Evolutionary conservation across 441 rosid species (phyloP), one percentile per base, ranked within the genome.

Genomic region (Viola pubescens): DNA sequence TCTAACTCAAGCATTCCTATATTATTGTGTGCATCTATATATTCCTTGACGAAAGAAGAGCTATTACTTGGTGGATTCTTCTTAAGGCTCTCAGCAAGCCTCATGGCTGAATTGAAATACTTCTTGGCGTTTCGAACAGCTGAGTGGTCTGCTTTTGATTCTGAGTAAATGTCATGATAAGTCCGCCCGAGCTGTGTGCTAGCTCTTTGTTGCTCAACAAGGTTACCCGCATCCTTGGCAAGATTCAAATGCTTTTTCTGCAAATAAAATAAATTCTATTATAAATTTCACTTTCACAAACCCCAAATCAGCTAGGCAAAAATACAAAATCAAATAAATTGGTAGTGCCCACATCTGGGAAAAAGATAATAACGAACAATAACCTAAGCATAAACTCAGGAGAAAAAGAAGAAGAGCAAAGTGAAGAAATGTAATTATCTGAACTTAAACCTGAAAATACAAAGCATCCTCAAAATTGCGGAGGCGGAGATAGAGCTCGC

Each of bases 151-250:
- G 78, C 83, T 5, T 83, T 82, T 45, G 90, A 81, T 62, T 52
- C 78, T 39, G 79, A 40, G 66, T 88, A 82, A 55, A 87, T 66
- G 60, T 84, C 98, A 56, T 94, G 88, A 74, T 88, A 94, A 6
- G 97, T 88, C 37, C 98, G 92, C 62, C 99, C 98, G 11, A 94
- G 94, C 59, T 91, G 98, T 6, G 99, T 94, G 66, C 84, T 76
- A 3, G 96, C 98, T 72, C 99, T 75, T 70, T 94, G 99, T 82
- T 88, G 90, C 83, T 94, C 98, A 62, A 87, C 81, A 43, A 81
- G 76, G 72, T 91, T 90, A 48, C 66, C 46, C 37, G 78, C 70
- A 63, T 88, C 87, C 75, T 78, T 82, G 43, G 99, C 94, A 37
- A 94, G 94, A 64, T 91, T 83, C 71, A 94, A 73, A 75, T 88